A percentile compares a stretch with the other conserved stretches of the same genome.
These are phyloP conservation scores for Ceratocystis ficicola DNA, from an alignment of 2,329 filamentous ascomycete genomes.

Conservation along the genomic window DNA sequence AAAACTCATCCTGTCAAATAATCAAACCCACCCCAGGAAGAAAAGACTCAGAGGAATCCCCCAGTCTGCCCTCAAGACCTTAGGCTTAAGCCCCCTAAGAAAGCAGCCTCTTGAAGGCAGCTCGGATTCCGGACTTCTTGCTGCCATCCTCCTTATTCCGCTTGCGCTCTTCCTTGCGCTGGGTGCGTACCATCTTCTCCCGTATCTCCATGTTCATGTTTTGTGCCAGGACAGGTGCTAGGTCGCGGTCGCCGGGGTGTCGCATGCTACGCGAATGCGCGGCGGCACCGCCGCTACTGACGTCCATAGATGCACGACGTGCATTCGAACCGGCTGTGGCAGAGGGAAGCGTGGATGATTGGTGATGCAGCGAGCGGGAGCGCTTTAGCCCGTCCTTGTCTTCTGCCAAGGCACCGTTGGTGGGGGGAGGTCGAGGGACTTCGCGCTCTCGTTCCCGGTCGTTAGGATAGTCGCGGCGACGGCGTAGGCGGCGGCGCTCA, in stretches of 20 bases:
- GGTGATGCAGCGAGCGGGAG: conserved; percentile 9
- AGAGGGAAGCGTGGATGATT: conserved; percentile 7
- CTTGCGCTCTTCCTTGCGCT: conserved; percentile 21
- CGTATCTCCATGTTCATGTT: conserved; percentile 13
- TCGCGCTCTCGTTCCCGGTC: not conserved
- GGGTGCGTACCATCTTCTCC: conserved; percentile 1
- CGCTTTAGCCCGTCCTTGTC: conserved; percentile 14
- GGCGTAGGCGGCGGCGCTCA: conserved; percentile 5
- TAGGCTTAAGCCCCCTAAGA: conserved; percentile 2
- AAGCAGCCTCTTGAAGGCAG: conserved; percentile 21
- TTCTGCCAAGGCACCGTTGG: not conserved
- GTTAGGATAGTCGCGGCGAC: not conserved
- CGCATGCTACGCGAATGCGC: not conserved
- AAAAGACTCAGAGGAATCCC: not conserved
- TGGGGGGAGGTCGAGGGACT: not conserved
- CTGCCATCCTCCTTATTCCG: conserved; percentile 21
- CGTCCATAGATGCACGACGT: conserved; percentile 17
- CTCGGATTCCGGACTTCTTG: conserved; percentile 22
- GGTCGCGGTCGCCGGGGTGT: not conserved
- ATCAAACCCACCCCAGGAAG: not conserved
- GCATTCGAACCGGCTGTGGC: not conserved
- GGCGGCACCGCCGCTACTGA: not conserved
- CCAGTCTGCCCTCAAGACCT: not conserved
- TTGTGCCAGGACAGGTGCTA: not conserved
- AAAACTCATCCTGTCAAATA: not conserved